Base-by-base conservation (phyloP, 352 stramenopile species). In the Plasmopara muralis region DNA sequence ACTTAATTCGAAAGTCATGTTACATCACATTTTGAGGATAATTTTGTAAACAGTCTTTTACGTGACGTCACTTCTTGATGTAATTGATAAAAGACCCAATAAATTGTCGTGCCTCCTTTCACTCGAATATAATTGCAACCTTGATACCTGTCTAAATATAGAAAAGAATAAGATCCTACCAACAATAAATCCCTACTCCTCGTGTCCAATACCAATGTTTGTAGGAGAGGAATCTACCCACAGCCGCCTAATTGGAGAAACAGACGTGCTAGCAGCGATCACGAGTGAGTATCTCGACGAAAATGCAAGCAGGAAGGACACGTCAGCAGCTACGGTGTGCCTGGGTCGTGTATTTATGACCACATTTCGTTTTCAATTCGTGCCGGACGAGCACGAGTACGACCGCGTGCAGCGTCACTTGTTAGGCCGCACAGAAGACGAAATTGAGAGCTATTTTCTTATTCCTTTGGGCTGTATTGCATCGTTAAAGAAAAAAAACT, bases 341-440 rank as follows among this genome's bases (percentile, higher is more conserved):
- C 64, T 85, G 12, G 83, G 83, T 12, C 65, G 57, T 30, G 77
- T 93, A 48, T 69, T 87, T 63, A 93, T 90, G 80, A 93, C 83
- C 25, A 90, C 79, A 15, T 93, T 81, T 63, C 79, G 83, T 47
- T 89, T 93, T 57, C 77, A 89, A 71, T 93, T 93, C 55, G 47
- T 78, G 40, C 76, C 74, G 9, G 76, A 87, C 50, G 66, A 67
- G 50, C 70, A 73, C 50, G 77, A 84, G 50, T 72, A 70, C 54
- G 76, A 77, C 40, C 70, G 70, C 48, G 66, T 76, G 43, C 66
- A 55, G 9, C 50, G 59, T 9, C 77, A 90, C 37, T 56, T 89
- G 38, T 68, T 85, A 20, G 50, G 78, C 9, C 74, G 80, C n/a
- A 40, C 50, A 10, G 64, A 76, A 12, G 74, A 82, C 28, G 79